Base-by-base conservation (phyloP, 306 rosid species). In the Prunus davidiana region DNA sequence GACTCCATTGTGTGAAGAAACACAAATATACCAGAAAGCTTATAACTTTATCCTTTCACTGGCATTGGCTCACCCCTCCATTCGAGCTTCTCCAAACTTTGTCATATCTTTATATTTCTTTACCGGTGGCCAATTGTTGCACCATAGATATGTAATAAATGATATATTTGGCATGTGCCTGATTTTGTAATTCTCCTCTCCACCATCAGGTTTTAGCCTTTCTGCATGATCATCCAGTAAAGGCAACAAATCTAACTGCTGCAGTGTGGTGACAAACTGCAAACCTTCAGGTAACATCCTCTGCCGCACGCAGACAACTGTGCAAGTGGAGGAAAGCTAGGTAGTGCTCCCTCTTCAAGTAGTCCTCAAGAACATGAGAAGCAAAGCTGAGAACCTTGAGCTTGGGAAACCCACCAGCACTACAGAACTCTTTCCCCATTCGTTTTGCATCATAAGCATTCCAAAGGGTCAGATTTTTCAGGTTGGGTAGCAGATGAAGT, bases 401-500 rank as follows among this genome's bases (percentile, higher is more conserved):
- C 58, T 69, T 74, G 20, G 66, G 75, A 74, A 80, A 74, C 49
- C 76, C 83, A 58, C 79, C 79, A 10, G 70, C 28, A 24, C 24
- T 27, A 14, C 79, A 65, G 13, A 68, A 80, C 71, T 61, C 71
- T 28, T 69, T 74, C n/a, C 60, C 76, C 45, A 80, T 61, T 74
- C 61, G 13, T 30, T 60, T 55, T 65, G 73, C 61, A 45, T 73
- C 78, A 20, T 64, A 79, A 72, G 63, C 82, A 8, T 79, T 28
- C 78, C 82, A 79, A 2, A 79, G 74, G n/a, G 74, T 72, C 32
- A 72, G 49, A n/a, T 25, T 13, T 55, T 55, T 56, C 69, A 79
- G 65, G 78, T 72, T 65, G 30, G 82, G 82, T 28, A 79, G 73
- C 64, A 28, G 68, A 25, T 79, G 82, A 72, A 79, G 74, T 45